These are phyloP conservation scores for Agrostemma githago DNA, from an alignment of 148 eudicot species.

Conservation along the genomic window DNA sequence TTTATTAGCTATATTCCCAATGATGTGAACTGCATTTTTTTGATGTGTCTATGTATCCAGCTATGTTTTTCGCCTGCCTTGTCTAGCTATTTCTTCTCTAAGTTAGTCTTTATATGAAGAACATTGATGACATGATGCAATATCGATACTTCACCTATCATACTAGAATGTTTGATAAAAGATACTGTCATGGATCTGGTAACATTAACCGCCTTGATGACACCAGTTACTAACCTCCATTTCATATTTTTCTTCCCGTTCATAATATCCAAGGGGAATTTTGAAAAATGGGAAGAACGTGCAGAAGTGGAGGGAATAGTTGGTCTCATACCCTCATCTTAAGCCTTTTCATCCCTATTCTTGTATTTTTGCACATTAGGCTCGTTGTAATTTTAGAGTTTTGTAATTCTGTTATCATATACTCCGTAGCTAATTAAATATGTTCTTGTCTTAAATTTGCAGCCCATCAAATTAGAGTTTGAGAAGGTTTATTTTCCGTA, in stretches of 20 bases:
- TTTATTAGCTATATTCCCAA: too few relatives aligned
- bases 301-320: neutral
- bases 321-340: neutral
- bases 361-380: conserved; percentile 9
- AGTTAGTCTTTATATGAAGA: neutral
- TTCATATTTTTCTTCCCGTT: neutral
- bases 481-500: conserved; percentile 97
- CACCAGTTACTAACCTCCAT: neutral
- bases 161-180: neutral
- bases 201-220: neutral
- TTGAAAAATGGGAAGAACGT: neutral
- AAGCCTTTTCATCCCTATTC: neutral
- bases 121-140: neutral
- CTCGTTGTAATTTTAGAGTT: neutral
- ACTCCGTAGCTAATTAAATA: neutral
- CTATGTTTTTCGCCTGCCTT: neutral
- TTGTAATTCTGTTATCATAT: neutral
- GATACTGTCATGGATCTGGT: neutral
- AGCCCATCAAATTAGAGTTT: conserved; percentile 97
- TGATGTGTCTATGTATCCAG: too few relatives aligned
- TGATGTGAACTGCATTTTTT: too few relatives aligned
- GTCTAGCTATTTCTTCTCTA: neutral
- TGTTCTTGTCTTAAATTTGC: conserved; percentile 18
- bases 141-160: neutral
- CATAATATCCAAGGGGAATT: neutral